These are phyloP conservation scores for Talaromyces sp. DNA, from an alignment of 2,329 filamentous ascomycete genomes.

Conservation along the genomic window DNA sequence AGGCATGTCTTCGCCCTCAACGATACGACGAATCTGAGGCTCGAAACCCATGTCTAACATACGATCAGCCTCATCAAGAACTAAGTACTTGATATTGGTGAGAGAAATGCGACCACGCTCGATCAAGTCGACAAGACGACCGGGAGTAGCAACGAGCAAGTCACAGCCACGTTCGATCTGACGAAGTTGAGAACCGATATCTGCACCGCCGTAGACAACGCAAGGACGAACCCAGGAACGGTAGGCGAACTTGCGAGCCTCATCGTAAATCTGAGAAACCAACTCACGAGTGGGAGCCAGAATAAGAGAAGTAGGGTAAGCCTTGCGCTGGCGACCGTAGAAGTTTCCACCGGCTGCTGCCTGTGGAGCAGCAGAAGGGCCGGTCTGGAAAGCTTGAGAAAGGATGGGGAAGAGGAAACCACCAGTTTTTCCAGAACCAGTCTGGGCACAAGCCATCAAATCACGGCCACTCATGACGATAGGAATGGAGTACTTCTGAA, in stretches of 20 bases:
- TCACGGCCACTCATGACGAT: constrained; percentile 98
- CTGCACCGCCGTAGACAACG: constrained; percentile 97
- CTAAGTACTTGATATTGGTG: constrained; percentile 97
- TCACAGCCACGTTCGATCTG: constrained; percentile 98
- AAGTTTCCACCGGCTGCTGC: constrained; percentile 60
- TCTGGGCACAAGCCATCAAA: constrained; percentile 99
- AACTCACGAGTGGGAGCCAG: constrained; percentile 96
- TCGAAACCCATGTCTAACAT: constrained; percentile 99
- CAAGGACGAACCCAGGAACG: constrained; percentile 98
- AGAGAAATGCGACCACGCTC: constrained; percentile 98
- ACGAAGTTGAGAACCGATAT: constrained; percentile 95
- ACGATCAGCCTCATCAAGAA: constrained; percentile 98
- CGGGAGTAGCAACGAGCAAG: constrained; percentile 92
- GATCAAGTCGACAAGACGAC: constrained; percentile 95
- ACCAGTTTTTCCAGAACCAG: constrained; percentile 99
- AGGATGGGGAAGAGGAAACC: constrained; percentile 99
- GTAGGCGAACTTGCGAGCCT: constrained; percentile 97
- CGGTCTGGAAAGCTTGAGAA: constrained; percentile 91
- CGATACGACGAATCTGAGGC: constrained; percentile 97
- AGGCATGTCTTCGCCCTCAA: constrained; percentile 98
- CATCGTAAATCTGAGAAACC: constrained; percentile 97
- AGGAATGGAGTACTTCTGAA: constrained; percentile 99
- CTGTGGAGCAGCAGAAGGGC: constrained; percentile 68
- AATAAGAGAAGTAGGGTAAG: constrained; percentile 92
- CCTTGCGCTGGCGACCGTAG: constrained; percentile 93